Conservation (phyloP, 306 rosid genomes). For the Delonix regia region DNA sequence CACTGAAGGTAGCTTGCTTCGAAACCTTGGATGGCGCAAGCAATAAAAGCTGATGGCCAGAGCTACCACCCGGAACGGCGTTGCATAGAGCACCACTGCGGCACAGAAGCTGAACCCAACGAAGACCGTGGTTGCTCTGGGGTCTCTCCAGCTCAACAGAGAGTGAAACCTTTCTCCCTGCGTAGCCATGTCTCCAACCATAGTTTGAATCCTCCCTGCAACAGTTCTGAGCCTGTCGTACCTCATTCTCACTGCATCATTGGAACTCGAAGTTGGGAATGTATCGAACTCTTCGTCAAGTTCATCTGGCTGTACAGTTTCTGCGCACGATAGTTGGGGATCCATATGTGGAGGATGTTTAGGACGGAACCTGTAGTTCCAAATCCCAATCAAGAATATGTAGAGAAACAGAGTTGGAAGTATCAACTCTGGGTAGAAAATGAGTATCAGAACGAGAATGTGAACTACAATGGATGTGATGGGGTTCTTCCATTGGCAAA, state of each 20-base stretch:
- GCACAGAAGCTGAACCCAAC: conserved; percentile 62
- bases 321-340: conserved; percentile 82
- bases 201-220: conserved; percentile 85
- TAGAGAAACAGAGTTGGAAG: conserved; percentile 79
- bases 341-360: conserved; percentile 84
- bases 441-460: conserved; percentile 67
- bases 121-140: conserved; percentile 75
- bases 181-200: conserved; percentile 88
- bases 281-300: conserved; percentile 94
- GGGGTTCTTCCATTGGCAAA: conserved; percentile 79
- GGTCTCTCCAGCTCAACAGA: conserved; percentile 83
- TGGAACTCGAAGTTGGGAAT: conserved; percentile 69
- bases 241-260: conserved; percentile 71
- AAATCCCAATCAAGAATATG: conserved; percentile 79
- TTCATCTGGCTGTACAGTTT: conserved; percentile 72
- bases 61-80: conserved; percentile 76
- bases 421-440: conserved; percentile 80
- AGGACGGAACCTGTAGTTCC: conserved; percentile 77
- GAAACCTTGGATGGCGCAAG: conserved; percentile 78
- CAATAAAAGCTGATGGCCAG: conserved; percentile 62
- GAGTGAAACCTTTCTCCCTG: conserved; percentile 90
- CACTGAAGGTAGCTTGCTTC: conserved; percentile 72
- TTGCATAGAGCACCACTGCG: conserved; percentile 60
- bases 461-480: conserved; percentile 75
- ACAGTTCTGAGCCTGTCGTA: conserved; percentile 85